Percentiles rank a stretch among this genome's conserved stretches.
These are phyloP conservation scores for Arthrinium phaeospermum DNA, from an alignment of 2,329 filamentous ascomycete species.

Conservation along the genomic window DNA sequence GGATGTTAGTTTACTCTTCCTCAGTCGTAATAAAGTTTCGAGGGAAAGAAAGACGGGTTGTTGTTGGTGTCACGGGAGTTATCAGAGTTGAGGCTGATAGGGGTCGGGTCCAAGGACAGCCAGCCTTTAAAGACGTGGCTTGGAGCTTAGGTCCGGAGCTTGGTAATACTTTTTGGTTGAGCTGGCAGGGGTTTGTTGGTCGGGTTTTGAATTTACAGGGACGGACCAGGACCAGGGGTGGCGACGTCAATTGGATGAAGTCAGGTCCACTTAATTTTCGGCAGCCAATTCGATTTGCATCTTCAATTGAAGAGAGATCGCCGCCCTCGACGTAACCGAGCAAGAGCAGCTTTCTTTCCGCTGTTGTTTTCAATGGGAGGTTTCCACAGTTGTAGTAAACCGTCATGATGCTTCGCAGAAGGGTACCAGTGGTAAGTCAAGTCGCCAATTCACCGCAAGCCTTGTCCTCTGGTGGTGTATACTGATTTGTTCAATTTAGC, in stretches of 20 bases:
- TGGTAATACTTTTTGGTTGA: background rate
- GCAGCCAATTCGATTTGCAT: background rate
- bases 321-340: background rate
- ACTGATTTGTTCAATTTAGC: background rate
- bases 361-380: background rate
- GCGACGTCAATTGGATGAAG: constrained; percentile 9
- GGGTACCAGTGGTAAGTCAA: constrained; percentile 33
- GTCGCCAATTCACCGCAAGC: background rate
- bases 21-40: background rate
- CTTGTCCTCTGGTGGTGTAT: background rate
- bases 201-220: background rate
- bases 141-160: background rate
- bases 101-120: background rate
- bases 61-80: background rate
- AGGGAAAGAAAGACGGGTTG: background rate
- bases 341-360: background rate
- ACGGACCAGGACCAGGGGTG: background rate
- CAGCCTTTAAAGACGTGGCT: constrained; percentile 4
- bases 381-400: background rate
- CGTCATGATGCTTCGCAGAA: constrained; percentile 39
- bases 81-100: constrained; percentile 3
- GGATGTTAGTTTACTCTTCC: background rate
- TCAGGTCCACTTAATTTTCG: constrained; percentile 1
- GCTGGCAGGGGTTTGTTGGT: background rate
- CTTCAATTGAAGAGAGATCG: background rate